phyloP scores from a whole-genome alignment of 345 rosid genomes.

The Pistacia integerrima region DNA sequence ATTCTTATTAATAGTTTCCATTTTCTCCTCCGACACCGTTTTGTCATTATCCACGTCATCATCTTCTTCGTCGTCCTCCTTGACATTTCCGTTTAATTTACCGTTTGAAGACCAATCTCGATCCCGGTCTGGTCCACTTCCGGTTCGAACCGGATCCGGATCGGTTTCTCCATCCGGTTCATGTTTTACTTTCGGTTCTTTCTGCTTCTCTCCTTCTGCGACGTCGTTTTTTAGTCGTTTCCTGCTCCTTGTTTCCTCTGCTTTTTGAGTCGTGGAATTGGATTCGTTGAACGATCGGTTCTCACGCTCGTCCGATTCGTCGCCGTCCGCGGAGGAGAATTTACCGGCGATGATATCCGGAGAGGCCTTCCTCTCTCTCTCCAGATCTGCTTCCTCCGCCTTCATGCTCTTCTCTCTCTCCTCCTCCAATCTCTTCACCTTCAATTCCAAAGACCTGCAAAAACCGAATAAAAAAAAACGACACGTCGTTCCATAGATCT shows the following conservation, averaged over 20 bases:
- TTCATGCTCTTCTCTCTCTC: slow-evolving; percentile 42
- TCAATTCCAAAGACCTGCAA: slow-evolving; percentile 55
- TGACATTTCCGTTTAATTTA: slow-evolving; percentile 21
- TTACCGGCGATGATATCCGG: slow-evolving; percentile 26
- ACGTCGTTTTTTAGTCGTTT: slow-evolving; percentile 22
- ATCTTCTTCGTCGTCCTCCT: slow-evolving; percentile 12
- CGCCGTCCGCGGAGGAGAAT: slow-evolving; percentile 29
- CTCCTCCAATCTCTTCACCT: slow-evolving; percentile 56
- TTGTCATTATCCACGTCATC: not conserved
- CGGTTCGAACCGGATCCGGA: slow-evolving; percentile 24
- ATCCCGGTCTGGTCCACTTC: slow-evolving; percentile 19
- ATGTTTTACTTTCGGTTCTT: slow-evolving; percentile 22
- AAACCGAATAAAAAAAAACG: slow-evolving; percentile 9
- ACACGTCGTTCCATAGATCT: slow-evolving; percentile 34
- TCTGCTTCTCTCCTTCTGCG: slow-evolving; percentile 14
- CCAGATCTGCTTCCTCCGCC: slow-evolving; percentile 50
- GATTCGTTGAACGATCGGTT: slow-evolving; percentile 56
- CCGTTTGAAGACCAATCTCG: slow-evolving; percentile 26
- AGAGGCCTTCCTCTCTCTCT: slow-evolving; percentile 12
- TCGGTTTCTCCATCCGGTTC: slow-evolving; percentile 25
- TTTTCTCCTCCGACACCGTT: slow-evolving; percentile 12
- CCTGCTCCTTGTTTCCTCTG: slow-evolving; percentile 18
- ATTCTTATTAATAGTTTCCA: not conserved
- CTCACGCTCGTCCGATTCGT: slow-evolving; percentile 37
- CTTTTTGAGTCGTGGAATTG: slow-evolving; percentile 52